Conservation (phyloP, 202 grass and related monocot species). For the Carex sylvatica region DNA sequence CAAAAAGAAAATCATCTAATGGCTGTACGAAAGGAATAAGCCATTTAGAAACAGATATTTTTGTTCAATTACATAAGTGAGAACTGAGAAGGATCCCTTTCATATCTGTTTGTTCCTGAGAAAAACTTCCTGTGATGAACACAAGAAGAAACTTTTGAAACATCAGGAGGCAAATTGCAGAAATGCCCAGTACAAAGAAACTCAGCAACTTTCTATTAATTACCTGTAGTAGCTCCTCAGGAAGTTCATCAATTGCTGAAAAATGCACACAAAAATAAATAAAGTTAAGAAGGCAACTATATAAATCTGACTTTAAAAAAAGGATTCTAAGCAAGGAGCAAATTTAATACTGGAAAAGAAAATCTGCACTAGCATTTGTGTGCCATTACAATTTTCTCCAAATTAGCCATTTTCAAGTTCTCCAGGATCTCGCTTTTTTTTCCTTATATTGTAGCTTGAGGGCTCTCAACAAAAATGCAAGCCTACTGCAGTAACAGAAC, state of each 20-base stretch:
- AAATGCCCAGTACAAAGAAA: neutral
- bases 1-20: slow-evolving; percentile 3
- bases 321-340: neutral
- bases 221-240: slow-evolving; percentile 73
- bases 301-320: neutral
- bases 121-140: neutral
- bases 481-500: slow-evolving; percentile 13
- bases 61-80: neutral
- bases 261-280: slow-evolving; percentile 39
- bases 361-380: neutral
- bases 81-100: neutral
- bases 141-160: neutral
- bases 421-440: neutral
- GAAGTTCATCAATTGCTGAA: slow-evolving; percentile 79
- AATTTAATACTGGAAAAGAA: neutral
- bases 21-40: neutral
- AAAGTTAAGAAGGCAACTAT: slow-evolving; percentile 24
- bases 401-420: neutral
- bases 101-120: neutral
- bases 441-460: neutral
- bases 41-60: neutral
- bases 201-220: slow-evolving; percentile 20
- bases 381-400: neutral
- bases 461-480: neutral
- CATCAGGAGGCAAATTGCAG: neutral